Evolutionary conservation across 2,329 filamentous ascomycete genomes (phyloP).

Genomic region (Xylariaceae sp.): DNA sequence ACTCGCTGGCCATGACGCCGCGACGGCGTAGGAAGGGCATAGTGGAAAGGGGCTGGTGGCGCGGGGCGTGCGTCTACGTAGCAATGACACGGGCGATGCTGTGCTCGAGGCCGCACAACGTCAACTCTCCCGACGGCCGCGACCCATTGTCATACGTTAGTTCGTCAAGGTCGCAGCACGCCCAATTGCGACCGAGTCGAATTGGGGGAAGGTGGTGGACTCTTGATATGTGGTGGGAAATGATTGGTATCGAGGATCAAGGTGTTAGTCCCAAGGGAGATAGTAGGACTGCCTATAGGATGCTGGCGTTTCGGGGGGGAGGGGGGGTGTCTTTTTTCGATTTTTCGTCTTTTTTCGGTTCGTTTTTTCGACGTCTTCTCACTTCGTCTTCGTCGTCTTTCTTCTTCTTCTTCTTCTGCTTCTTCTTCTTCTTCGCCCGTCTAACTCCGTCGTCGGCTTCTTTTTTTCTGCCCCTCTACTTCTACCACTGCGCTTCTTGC

Average conservation of each 20-base stretch:
- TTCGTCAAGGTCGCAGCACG: conserved; percentile 14
- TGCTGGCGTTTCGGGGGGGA: not conserved
- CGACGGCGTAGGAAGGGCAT: conserved; percentile 60
- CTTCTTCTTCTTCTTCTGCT: not conserved
- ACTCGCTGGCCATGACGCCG: conserved; percentile 55
- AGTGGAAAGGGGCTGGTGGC: conserved; percentile 22
- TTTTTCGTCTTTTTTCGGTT: not conserved
- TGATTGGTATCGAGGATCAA: conserved; percentile 2
- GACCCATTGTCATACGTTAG: conserved; percentile 26
- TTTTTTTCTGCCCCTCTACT: not conserved
- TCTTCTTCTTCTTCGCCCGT: not conserved
- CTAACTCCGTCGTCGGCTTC: not conserved
- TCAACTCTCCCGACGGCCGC: conserved; percentile 25
- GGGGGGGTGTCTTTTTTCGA: not conserved
- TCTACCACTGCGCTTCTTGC: not conserved
- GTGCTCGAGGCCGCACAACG: conserved; percentile 26
- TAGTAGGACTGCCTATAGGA: not conserved
- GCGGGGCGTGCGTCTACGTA: conserved; percentile 14
- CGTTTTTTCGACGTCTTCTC: not conserved
- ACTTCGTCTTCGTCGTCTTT: not conserved
- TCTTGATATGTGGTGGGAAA: not conserved
- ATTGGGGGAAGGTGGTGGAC: not conserved
- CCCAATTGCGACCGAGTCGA: conserved; percentile 5
- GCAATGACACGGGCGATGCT: conserved; percentile 19
- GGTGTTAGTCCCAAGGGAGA: not conserved